Base-by-base conservation (phyloP, 225 moss, liverwort and hornwort genomes). In the Physcomitrellopsis africana region DNA sequence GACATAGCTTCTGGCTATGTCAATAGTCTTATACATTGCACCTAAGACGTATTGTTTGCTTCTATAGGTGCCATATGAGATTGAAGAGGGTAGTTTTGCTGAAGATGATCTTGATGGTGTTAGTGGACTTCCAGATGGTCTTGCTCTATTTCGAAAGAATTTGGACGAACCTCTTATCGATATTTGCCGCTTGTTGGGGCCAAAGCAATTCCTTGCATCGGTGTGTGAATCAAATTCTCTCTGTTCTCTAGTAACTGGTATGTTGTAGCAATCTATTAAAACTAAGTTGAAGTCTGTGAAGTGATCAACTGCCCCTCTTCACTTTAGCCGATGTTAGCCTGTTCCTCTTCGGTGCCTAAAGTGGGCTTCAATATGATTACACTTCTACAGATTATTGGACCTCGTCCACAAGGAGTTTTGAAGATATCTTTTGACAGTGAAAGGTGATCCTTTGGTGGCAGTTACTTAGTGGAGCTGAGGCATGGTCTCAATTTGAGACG, bases 91-190 rank as follows among this genome's bases (percentile, higher is more conserved):
- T 77, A 90, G 79, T 60, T 96, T 84, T 70, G 87, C 80, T 14
- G 91, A 92, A 64, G 93, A 90, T 62, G 91, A 96, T 61, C 79
- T 96, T 70, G 93, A 96, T 92, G 91, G 86, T 62, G 84, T 88
- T 51, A 96, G 90, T 63, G 95, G 95, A 53, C 90, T 96, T 81
- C 95, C 95, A 55, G 95, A 93, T 74, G 95, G 95, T 67, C 86
- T 96, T 64, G 91, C 95, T 65, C 84, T 91, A 12, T 96, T 96
- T 80, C 93, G 95, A 59, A 86, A 87, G 75, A 92, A 83, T 73
- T 72, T 96, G 73, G 95, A 96, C 79, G 95, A 96, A 77, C 95
- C 95, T 51, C 86, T 96, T 56, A 82, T 92, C 56, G 92, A 96
- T 78, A 92, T 96, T 42, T 96, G 95, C 80, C 95, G 93, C 51